phyloP scores from a whole-genome alignment of 345 rosid species.

The Nephelium lappaceum region DNA sequence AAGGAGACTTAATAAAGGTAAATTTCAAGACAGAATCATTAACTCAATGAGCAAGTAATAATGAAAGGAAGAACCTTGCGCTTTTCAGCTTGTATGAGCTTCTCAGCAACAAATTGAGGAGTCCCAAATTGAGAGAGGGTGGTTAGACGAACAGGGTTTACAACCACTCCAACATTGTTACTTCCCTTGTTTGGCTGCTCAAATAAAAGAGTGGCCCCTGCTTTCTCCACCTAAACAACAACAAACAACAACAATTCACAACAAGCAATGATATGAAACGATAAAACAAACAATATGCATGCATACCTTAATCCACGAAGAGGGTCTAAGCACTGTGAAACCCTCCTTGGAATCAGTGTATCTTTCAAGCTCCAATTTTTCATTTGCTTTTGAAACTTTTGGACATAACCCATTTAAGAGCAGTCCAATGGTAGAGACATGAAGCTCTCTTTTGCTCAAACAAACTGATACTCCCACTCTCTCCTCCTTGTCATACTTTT shows the following conservation, averaged over 20 bases:
- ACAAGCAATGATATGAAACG: neutral
- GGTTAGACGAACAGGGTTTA: conserved; percentile 76
- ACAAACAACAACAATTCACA: conserved; percentile 9
- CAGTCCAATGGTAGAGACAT: conserved; percentile 49
- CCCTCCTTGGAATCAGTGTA: conserved; percentile 70
- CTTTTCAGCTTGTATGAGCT: conserved; percentile 85
- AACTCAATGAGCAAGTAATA: neutral
- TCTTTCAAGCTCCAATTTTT: conserved; percentile 52
- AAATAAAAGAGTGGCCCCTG: conserved; percentile 84
- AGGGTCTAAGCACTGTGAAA: conserved; percentile 78
- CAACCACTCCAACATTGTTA: conserved; percentile 86
- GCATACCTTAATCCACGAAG: conserved; percentile 73
- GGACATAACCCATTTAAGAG: conserved; percentile 47
- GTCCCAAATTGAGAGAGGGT: conserved; percentile 75
- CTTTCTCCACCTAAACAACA: conserved; percentile 80
- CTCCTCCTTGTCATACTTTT: neutral
- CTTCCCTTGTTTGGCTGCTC: conserved; percentile 69
- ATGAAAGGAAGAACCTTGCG: conserved; percentile 51
- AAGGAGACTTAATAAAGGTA: no score
- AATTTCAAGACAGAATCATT: no score
- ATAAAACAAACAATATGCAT: neutral
- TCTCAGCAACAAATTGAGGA: conserved; percentile 82
- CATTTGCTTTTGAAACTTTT: conserved; percentile 34
- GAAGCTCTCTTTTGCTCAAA: conserved; percentile 56
- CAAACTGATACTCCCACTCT: conserved; percentile 1